Evolutionary conservation across 257 asterid genomes (phyloP).

Genomic region (Primulina tabacum): DNA sequence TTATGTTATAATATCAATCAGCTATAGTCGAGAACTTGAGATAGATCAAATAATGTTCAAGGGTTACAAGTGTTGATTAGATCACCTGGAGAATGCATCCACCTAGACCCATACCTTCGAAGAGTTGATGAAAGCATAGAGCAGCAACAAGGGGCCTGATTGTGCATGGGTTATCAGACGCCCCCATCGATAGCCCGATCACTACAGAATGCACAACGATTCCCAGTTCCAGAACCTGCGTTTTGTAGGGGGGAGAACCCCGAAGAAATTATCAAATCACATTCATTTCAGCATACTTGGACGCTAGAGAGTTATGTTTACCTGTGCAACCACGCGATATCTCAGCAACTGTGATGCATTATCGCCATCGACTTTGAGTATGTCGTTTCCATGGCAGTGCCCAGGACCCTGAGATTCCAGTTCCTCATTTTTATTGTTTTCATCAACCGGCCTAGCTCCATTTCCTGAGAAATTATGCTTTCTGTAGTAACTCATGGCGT

Average conservation of each 20-base stretch:
- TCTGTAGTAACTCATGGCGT: constrained; percentile 34
- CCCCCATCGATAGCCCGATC: constrained; percentile 29
- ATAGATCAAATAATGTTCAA: not conserved
- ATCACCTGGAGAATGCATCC: constrained; percentile 27
- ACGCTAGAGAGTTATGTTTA: not conserved
- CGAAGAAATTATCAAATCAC: not conserved
- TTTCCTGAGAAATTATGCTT: not conserved
- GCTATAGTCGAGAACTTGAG: no score
- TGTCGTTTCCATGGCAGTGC: no score
- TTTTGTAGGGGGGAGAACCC: not conserved
- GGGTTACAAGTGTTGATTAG: not conserved
- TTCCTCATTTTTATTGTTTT: no score
- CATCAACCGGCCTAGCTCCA: not conserved
- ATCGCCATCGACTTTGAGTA: not conserved
- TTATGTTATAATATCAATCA: no score
- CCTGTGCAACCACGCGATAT: not conserved
- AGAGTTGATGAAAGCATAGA: constrained; percentile 27
- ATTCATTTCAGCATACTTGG: constrained; percentile 28
- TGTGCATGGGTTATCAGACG: constrained; percentile 27
- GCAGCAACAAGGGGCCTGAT: constrained; percentile 27
- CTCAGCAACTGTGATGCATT: not conserved
- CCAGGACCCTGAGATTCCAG: not conserved
- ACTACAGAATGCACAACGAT: constrained; percentile 26
- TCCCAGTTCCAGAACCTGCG: constrained; percentile 24
- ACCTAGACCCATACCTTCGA: constrained; percentile 35